Base-by-base conservation (phyloP, 257 asterid genomes). In the Capsicum chinense region DNA sequence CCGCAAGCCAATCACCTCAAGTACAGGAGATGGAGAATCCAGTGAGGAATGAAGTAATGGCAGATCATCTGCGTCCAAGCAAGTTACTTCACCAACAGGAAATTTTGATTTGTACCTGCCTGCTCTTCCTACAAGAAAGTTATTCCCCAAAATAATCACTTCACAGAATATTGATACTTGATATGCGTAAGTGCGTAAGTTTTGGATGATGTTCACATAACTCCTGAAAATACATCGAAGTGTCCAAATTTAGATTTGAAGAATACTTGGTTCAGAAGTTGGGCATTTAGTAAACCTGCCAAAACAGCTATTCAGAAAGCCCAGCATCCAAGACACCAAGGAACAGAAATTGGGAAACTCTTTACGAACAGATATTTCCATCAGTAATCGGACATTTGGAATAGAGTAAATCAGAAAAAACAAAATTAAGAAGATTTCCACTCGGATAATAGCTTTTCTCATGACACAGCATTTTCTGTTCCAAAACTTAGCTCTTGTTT, bases 31-130 rank as follows among this genome's bases (percentile, higher is more conserved):
- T 7, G 98, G 97, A 63, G 97, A 89, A 66, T 87, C 78, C 79
- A 96, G 87, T 44, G 99, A 86, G 56, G 93, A 87, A 88, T 91
- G 98, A 88, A 96, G 96, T 86, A 96, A 88, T 52, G 98, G 98
- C 70, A 96, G 88, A 90, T 96, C 98, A 3, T 70, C 79, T 3
- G 87, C 76, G 76, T 88, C 85, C 58, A 94, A 88, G 88, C 99
- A 96, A 79, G 99, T 96, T 83, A 94, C 98, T 92, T 93, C 94
- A 26, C 99, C 99, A 73, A 82, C 86, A 39, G 99, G 97, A 90
- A 83, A 96, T 80, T 91, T 88, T 70, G 99, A 96, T 88, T 88
- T 95, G 88, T 90, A 96, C 85, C 99, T 91, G n/a, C 99, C 99
- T 56, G 99, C 99, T 90, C 99, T 92, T 84, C 99, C 99, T 96